Evolutionary conservation across 176 grass and related monocot species (phyloP), one percentile per base, ranked within the genome.

Genomic region (Avena sativa): DNA sequence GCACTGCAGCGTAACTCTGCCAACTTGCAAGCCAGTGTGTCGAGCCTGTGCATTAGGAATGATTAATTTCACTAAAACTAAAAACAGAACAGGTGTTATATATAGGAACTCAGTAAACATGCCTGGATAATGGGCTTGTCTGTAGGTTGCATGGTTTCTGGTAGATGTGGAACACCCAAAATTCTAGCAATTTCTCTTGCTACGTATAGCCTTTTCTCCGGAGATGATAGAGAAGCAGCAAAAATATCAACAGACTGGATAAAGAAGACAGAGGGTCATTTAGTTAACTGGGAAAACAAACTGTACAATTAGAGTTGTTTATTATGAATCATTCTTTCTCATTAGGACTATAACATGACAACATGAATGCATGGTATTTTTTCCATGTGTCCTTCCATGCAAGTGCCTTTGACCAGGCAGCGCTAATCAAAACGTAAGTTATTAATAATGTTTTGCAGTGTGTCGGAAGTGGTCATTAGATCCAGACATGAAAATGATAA

Each of bases 171-270:
- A 77, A 93, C 57, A 84, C 88, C 46, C 40, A 93, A 92, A 50
- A 73, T 68, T 64, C 75, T 85, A 81, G 93, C 88, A 88, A 98
- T 86, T 94, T 92, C 92, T 88, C 88, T 88, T 70, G 89, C 92
- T 86, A 92, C 47, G 71, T 73, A 87, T 83, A 88, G 43, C 34
- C 90, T 88, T 83, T 94, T 94, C 61, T 91, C 93, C 53, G 32
- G 80, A 52, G 88, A 95, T 64, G 91, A 85, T 34, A 93, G 86
- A 47, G 87, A 92, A 20, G 93, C 88, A 82, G 84, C 74, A 91
- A 98, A 98, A 72, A 95, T 80, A 89, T 98, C 96, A 58, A 91
- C 71, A 84, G 96, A 93, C 96, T 98, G 71, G 21, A 89, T 59
- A 81, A 91, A 43, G 17, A 38, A 79, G 23, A 60, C 36, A 84